Base-by-base conservation (phyloP, 2,329 filamentous ascomycete genomes). In the Fusarium nematophilum region DNA sequence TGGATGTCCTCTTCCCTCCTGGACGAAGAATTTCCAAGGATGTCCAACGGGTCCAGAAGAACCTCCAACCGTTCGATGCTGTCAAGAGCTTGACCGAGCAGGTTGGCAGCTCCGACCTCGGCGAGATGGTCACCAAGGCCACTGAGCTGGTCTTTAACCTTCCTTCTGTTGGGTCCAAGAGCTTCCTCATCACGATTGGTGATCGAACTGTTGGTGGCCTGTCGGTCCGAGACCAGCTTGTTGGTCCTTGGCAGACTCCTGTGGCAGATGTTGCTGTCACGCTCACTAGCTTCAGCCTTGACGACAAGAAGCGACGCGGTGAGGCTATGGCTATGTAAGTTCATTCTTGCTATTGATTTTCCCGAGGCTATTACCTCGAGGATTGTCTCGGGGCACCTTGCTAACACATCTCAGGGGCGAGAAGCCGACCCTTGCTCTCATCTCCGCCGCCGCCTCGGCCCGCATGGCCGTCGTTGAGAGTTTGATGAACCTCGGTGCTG, bases 281-380 rank as follows among this genome's bases (percentile, higher is more conserved):
- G 17, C 88, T 91, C 1, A 94, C 92, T 1, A 90, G 92, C 3
- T 87, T 97, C 66, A 85, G 87, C 39, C 70, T 85, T 7, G 82
- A 81, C 13, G 79, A 83, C 13, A 91, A 89, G 56, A 83, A 90
- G 40, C 89, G 84, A 69, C 91, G 89, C 23, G 95, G 95, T 65
- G 95, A 98, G 75, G 93, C 93, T n/a, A 97, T 98, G 92, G 90
- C 93, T 2, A 96, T 97, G n/a, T n/a, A n/a, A n/a, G n/a, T n/a
- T n/a, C n/a, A n/a, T n/a, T n/a, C n/a, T n/a, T n/a, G n/a, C n/a
- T n/a, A n/a, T n/a, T n/a, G n/a, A n/a, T n/a, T n/a, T n/a, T n/a
- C n/a, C n/a, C n/a, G n/a, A n/a, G n/a, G n/a, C n/a, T n/a, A n/a
- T n/a, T n/a, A n/a, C n/a, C n/a, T n/a, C n/a, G n/a, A n/a, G n/a